Base-by-base conservation (phyloP, 768 basidiomycete genomes). In the Calocera viscosa region DNA sequence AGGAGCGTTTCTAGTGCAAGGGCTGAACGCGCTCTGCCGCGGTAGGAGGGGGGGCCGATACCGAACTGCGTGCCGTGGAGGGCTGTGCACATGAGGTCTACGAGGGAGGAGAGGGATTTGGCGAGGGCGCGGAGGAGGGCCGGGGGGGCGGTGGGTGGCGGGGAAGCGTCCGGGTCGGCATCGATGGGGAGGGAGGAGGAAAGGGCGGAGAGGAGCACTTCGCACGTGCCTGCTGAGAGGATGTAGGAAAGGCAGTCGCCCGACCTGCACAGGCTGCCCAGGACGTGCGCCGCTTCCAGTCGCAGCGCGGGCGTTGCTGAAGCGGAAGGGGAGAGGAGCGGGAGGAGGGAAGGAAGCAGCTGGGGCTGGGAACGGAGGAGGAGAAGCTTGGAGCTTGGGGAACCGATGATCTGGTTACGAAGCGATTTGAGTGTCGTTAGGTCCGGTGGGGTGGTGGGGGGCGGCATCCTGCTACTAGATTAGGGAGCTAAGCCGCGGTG, bases 61-160 rank as follows among this genome's bases (percentile, higher is more conserved):
- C 53, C 53, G 8, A 2, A 26, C 10, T 26, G 24, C 16, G 53
- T 26, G 2, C 53, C 53, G 30, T 60, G 30, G 30, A 60, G 14
- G 16, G 53, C 53, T 19, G 14, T 26, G 30, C 53, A 60, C 14
- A 32, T 32, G 26, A 11, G 19, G 0, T 88, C 89, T 0, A 87
- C 82, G 1, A 84, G 78, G 49, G 90, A 88, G 3, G 90, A 82
- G 38, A 87, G 75, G 0, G 86, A 82, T 2, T 78, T 75, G 2
- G 83, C 80, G 22, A 90, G 73, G 0, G 85, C 82, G 38, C 86
- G 80, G 19, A 91, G 7, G 24, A 19, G 24, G 8, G 24, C 24
- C 19, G 5, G 19, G 16, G 43, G 24, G 19, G 7, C 24, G 43
- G 35, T 5, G 19, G 43, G 19, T 7, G 43, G 16, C 43, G 43